These are phyloP conservation scores for Tulasnella sp. DNA, from an alignment of 768 basidiomycete genomes.

Conservation along the genomic window DNA sequence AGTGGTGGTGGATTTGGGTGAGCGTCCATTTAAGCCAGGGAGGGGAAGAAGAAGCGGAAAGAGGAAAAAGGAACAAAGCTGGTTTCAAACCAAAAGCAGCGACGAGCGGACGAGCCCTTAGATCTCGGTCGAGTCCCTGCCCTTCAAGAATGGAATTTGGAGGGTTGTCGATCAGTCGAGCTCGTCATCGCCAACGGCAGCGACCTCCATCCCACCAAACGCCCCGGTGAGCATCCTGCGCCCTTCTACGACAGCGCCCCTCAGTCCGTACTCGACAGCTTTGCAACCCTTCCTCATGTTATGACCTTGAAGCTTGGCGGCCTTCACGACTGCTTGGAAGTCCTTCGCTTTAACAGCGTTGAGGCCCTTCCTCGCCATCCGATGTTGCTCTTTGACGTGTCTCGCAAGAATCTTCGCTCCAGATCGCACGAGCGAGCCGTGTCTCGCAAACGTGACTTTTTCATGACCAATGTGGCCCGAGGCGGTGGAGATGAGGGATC, in stretches of 20 bases:
- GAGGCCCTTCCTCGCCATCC: neutral
- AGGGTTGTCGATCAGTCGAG: neutral
- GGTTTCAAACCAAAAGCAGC: neutral
- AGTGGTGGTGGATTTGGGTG: neutral
- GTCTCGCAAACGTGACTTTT: neutral
- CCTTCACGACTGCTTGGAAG: neutral
- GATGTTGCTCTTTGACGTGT: conserved; percentile 1
- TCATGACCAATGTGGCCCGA: neutral
- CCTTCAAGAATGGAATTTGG: neutral
- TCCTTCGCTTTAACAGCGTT: neutral
- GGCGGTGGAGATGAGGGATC: conserved; percentile 1
- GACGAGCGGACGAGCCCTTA: neutral
- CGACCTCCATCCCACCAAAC: conserved; percentile 2
- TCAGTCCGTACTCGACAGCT: neutral
- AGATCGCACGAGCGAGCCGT: neutral
- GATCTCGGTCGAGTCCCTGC: neutral
- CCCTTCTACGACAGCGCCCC: conserved; percentile 9
- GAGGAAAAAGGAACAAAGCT: neutral
- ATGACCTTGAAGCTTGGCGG: neutral
- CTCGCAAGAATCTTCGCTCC: conserved; percentile 2
- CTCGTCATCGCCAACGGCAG: neutral
- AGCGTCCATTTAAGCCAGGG: neutral
- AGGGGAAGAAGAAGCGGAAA: neutral
- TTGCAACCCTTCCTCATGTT: conserved; percentile 15
- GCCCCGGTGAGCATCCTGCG: neutral